Evolutionary conservation across 2,329 filamentous ascomycete species (phyloP), one percentile per base, ranked within the genome.

Genomic region (Leptographium lundbergii): DNA sequence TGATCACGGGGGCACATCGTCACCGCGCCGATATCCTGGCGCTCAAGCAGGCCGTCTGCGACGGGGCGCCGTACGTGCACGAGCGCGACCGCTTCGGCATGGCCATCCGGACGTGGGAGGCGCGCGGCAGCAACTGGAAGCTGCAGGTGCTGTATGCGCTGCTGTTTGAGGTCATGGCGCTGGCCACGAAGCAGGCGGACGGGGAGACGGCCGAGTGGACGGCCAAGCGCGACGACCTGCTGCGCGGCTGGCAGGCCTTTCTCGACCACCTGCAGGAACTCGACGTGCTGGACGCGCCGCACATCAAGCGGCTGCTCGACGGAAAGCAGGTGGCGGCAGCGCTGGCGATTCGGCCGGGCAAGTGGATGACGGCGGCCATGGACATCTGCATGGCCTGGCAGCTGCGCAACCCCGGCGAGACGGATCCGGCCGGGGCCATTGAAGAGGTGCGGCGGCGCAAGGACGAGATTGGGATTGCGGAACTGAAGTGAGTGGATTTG

Each of bases 361-460:
- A 77, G n/a, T 97, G 92, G 92, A 87, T 95, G 79, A 83, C 83
- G 58, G 78, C 79, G 53, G 91, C 91, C 4, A 74, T 96, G 54
- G 87, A 95, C 36, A 76, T 91, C 4, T 88, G 89, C 61, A 81
- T 95, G 71, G 84, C 85, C 61, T 97, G 91, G 91, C 94, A 97
- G 71, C 79, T 97, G 57, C 81, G 89, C 45, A 84, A 97, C 67
- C 89, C 91, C 0, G 77, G 77, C 4, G 76, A 75, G 60, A 81
- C 78, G 4, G 86, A 91, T 62, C 71, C 76, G 7, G 66, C 73
- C 7, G 80, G 75, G 3, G 85, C 80, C 1, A 72, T 90, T 57
- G 78, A 84, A 54, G 81, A 85, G 66, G 78, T 89, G 27, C 70
- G 72, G 54, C 69, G 66, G 58, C 75, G 73, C 62, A 77, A 73